Evolutionary conservation across 208 protist genomes (phyloP).

Genomic region (Leishmania guyanensis): DNA sequence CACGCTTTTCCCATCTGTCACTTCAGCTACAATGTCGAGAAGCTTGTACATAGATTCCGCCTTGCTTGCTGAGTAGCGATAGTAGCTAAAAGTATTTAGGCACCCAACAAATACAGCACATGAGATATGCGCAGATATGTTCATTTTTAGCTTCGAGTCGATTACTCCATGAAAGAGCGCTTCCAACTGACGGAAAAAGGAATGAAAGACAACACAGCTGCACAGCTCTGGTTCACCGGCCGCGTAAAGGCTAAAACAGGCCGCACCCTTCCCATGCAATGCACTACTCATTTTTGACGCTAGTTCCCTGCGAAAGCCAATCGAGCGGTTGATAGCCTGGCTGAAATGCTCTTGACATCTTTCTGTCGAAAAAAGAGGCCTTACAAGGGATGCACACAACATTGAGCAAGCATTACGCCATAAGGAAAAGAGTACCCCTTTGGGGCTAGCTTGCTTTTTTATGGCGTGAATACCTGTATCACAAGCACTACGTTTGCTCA

Average conservation of each 20-base stretch:
- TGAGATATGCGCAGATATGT: constrained; percentile 1
- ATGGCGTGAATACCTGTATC: constrained; percentile 24
- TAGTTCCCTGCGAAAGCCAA: constrained; percentile 1
- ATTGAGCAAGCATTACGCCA: constrained; percentile 11
- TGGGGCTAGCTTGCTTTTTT: not conserved
- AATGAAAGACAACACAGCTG: constrained; percentile 25
- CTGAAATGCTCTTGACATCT: not conserved
- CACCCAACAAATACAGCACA: constrained; percentile 16
- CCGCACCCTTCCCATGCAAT: not conserved
- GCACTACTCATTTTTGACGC: not conserved
- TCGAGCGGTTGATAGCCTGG: constrained; percentile 2
- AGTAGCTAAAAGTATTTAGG: constrained; percentile 23
- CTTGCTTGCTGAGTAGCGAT: constrained; percentile 19
- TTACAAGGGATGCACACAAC: not conserved
- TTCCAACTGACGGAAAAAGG: constrained; percentile 15
- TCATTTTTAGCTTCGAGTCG: not conserved
- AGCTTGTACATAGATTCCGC: not conserved
- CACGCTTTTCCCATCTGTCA: constrained; percentile 9
- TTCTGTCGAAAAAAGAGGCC: not conserved
- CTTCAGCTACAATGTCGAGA: constrained; percentile 15
- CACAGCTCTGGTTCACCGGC: constrained; percentile 24
- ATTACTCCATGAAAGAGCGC: not conserved
- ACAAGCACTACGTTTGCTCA: not conserved
- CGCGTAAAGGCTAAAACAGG: constrained; percentile 4
- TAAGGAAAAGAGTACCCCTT: constrained; percentile 11